A percentile compares a stretch with the other conserved stretches of the same genome.
Conservation (phyloP, 2,329 filamentous ascomycete species). For the Talaromyces sp. region DNA sequence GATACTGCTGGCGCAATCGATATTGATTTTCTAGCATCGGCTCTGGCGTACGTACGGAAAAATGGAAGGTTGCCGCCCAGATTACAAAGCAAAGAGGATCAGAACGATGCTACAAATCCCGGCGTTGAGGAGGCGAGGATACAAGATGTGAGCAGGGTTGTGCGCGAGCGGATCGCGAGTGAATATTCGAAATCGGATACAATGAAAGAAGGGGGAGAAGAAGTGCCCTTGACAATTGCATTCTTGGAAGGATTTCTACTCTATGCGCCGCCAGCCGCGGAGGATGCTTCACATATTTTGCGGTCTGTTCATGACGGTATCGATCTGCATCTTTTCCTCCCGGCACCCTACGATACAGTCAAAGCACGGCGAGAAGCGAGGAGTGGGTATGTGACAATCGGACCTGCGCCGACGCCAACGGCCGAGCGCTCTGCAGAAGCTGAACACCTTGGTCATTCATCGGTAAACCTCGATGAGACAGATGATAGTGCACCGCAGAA, state of each 20-base stretch:
- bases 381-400: constrained; percentile 45
- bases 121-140: constrained; percentile 27
- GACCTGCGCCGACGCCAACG: constrained; percentile 27
- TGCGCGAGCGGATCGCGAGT: constrained; percentile 15
- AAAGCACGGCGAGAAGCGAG: constrained; percentile 38
- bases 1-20: constrained; percentile 80
- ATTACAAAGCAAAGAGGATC: constrained; percentile 54
- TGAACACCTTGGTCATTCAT: constrained; percentile 1
- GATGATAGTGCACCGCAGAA: constrained; percentile 52
- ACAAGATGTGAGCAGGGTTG: constrained; percentile 21
- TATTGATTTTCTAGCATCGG: constrained; percentile 61
- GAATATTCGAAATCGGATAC: neutral
- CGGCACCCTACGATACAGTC: constrained; percentile 55
- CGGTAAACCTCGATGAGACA: constrained; percentile 25
- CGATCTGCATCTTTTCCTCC: constrained; percentile 74
- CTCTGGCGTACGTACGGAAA: constrained; percentile 65
- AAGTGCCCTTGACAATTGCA: constrained; percentile 50
- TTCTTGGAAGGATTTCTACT: constrained; percentile 88
- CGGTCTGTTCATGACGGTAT: constrained; percentile 40
- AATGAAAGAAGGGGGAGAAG: neutral
- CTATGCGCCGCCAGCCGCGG: constrained; percentile 50
- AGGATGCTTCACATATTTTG: constrained; percentile 23
- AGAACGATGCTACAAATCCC: constrained; percentile 49
- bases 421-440: neutral
- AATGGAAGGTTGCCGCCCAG: constrained; percentile 54